Conservation (phyloP, 2,329 filamentous ascomycete species). For the Fonsecaea erecta region DNA sequence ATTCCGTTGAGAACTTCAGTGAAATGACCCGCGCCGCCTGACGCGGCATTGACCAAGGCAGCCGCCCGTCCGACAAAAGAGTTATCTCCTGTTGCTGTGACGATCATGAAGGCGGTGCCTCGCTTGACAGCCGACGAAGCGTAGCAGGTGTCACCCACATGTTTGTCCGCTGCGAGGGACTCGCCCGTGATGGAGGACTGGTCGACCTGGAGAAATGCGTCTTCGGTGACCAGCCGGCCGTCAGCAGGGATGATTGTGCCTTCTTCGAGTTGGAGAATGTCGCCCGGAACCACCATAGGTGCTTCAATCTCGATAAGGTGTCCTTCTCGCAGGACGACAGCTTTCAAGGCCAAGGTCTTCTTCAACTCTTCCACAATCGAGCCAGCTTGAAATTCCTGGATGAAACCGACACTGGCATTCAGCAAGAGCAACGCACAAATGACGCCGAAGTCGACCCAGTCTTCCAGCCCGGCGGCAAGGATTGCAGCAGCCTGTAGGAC, state of each 20-base stretch:
- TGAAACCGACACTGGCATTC: constrained; percentile 83
- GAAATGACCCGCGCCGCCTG: constrained; percentile 79
- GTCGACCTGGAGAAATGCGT: constrained; percentile 85
- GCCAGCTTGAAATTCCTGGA: constrained; percentile 87
- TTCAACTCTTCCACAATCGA: constrained; percentile 90
- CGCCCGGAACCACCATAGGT: constrained; percentile 82
- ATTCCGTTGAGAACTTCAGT: constrained; percentile 89
- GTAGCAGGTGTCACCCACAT: constrained; percentile 78
- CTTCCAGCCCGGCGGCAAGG: constrained; percentile 79
- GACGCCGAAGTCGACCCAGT: constrained; percentile 94
- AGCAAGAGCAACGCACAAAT: constrained; percentile 82
- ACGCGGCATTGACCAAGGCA: constrained; percentile 79
- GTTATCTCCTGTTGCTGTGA: constrained; percentile 84
- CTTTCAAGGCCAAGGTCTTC: constrained; percentile 86
- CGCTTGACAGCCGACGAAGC: constrained; percentile 89
- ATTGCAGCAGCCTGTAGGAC: constrained; percentile 68
- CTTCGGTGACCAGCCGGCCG: constrained; percentile 80
- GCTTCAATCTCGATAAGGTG: constrained; percentile 78
- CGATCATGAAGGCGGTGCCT: constrained; percentile 81
- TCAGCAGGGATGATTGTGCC: constrained; percentile 91
- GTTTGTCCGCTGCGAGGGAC: constrained; percentile 88
- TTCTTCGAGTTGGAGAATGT: constrained; percentile 88
- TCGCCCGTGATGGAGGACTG: constrained; percentile 92
- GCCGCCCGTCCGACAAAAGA: constrained; percentile 90
- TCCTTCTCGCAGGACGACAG: constrained; percentile 82